Percentiles rank a stretch among this genome's conserved stretches.
These are phyloP conservation scores for Takashimella koratensis DNA, from an alignment of 1,284 basidiomycete species.

Conservation along the genomic window DNA sequence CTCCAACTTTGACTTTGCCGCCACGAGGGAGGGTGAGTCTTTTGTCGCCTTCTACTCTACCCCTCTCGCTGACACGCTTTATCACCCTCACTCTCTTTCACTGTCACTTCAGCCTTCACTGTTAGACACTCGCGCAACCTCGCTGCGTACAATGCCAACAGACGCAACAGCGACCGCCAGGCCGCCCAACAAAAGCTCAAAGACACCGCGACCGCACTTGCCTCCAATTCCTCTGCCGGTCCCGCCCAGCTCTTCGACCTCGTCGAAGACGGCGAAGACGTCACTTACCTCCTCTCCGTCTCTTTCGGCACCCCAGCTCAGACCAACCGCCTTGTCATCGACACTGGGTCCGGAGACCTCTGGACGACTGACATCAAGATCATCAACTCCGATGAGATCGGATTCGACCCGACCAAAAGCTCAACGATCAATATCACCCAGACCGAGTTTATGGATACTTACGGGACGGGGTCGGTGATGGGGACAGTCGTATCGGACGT, in stretches of 20 bases:
- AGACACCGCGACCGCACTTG: neutral
- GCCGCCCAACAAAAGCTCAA: neutral
- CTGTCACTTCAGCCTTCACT: neutral
- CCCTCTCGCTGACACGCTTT: too few species aligned
- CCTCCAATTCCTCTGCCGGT: neutral
- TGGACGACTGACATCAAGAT: neutral
- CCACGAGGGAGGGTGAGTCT: too few species aligned
- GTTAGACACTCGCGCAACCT: neutral
- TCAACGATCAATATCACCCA: neutral
- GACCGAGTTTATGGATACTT: neutral
- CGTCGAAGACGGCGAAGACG: neutral
- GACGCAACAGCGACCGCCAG: neutral
- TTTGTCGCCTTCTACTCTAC: too few species aligned
- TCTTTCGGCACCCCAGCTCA: neutral
- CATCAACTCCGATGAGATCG: neutral
- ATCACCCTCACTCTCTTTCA: too few species aligned
- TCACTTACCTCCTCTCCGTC: neutral
- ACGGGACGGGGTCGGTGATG: neutral
- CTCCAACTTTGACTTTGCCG: too few species aligned
- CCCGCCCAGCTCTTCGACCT: neutral
- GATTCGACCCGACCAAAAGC: neutral
- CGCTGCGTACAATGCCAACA: neutral
- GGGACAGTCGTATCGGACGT: neutral
- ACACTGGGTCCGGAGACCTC: neutral
- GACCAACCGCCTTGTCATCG: neutral